Evolutionary conservation across 129 eudicot genomes (phyloP), one percentile per base, ranked within the genome.

Genomic region (Deinandra increscens): DNA sequence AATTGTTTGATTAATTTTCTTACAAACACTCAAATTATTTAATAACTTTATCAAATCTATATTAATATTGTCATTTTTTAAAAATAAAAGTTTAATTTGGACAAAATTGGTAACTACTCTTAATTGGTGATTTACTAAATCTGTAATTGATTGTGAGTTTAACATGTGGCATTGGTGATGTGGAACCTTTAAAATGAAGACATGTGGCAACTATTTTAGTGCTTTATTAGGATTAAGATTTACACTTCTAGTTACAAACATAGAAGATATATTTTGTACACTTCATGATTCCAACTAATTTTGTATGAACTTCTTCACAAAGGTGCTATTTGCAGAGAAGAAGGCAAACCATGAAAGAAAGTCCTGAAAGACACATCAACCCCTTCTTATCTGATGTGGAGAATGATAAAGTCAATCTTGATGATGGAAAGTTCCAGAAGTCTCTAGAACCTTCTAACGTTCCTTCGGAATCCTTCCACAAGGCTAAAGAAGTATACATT

Each of bases 301-400:
- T 58, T 12, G 12, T 58, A 26, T 26, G 39, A 58, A 58, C 39
- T n/a, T 58, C 39, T n/a, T 58, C 17, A 58, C 19, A 29, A 58
- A 58, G 4, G 39, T 10, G 7, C 64, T 58, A 58, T 58, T 58
- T 58, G 41, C 64, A 5, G 6, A 58, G 19, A 26, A 58, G 10
- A 29, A 58, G 64, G 64, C 15, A 29, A 58, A 26, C 56, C 45
- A 77, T 87, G 85, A 87, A 77, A 53, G 94, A 80, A 42, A 71
- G 80, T 61, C 75, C 66, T 66, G 69, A 12, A 74, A 70, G 65
- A 22, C 44, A 74, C 26, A 22, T 56, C 29, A 70, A 59, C 68
- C 80, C 75, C 29, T 69, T 68, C 45, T 50, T 76, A 54, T 76
- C 81, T 12, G 60, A 75, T 60, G 80, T 70, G 49, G 79, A 60